A percentile compares a stretch with the other conserved stretches of the same genome.
Conservation (phyloP, 2,329 filamentous ascomycete genomes). For the Verticillium longisporum region DNA sequence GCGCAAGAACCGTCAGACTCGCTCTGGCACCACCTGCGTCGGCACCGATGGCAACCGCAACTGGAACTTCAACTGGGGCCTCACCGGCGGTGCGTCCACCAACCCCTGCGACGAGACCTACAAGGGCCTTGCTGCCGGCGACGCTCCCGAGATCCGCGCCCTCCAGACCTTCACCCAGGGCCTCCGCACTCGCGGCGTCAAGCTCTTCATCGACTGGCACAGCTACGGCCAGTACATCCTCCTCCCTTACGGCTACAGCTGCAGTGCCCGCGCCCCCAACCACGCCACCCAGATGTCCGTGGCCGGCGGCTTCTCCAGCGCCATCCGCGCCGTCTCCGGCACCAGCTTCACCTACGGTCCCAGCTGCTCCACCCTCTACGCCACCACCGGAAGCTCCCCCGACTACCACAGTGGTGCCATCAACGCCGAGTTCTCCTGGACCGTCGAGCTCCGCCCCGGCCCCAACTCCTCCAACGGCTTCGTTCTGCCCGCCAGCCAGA, state of each 20-base stretch:
- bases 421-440: conserved; percentile 28
- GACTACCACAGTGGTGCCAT: conserved; percentile 19
- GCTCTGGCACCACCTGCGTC: conserved; percentile 24
- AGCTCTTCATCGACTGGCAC: conserved; percentile 42
- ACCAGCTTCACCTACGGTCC: conserved; percentile 28
- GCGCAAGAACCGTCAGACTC: conserved; percentile 42
- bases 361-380: conserved; percentile 29
- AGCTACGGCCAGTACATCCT: conserved; percentile 37
- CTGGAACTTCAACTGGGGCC: conserved; percentile 39
- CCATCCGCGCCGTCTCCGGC: conserved; percentile 24
- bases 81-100: conserved; percentile 33
- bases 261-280: conserved; percentile 28
- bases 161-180: conserved; percentile 29
- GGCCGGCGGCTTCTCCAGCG: conserved; percentile 17
- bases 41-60: conserved; percentile 45
- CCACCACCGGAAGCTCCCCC: conserved; percentile 21
- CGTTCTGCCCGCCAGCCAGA: conserved; percentile 27
- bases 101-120: conserved; percentile 36
- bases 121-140: conserved; percentile 25
- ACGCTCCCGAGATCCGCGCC: conserved; percentile 37
- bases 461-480: conserved; percentile 26
- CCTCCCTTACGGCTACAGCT: conserved; percentile 37
- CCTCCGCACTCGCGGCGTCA: conserved; percentile 23
- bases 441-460: conserved; percentile 26
- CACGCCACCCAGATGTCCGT: conserved; percentile 31